Percentiles rank a stretch among this genome's conserved stretches.
Conservation (phyloP, 2,329 filamentous ascomycete genomes). For the Lachnellula suecica region DNA sequence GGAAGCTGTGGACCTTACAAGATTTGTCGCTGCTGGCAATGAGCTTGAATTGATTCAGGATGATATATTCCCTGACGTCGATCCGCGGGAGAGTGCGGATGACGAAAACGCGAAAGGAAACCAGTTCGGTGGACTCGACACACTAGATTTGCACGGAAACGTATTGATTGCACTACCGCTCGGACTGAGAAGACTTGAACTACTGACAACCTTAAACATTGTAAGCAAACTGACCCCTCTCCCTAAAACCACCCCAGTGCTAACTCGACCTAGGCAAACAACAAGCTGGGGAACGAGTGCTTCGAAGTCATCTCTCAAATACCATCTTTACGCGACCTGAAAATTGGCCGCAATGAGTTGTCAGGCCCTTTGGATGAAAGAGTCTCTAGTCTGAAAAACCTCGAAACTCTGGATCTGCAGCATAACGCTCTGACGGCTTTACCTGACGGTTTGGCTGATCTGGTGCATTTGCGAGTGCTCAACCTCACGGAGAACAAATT, state of each 20-base stretch:
- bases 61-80: conserved; percentile 73
- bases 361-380: conserved; percentile 64
- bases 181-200: conserved; percentile 70
- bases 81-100: conserved; percentile 52
- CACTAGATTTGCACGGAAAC: conserved; percentile 85
- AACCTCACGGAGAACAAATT: conserved; percentile 82
- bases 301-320: conserved; percentile 76
- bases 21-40: conserved; percentile 86
- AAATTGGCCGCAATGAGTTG: conserved; percentile 75
- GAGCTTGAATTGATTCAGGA: conserved; percentile 76
- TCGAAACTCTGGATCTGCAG: conserved; percentile 81
- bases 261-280: conserved; percentile 63
- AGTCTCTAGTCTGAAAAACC: conserved; percentile 62
- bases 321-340: conserved; percentile 71
- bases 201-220: conserved; percentile 80
- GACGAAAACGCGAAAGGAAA: conserved; percentile 67
- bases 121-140: conserved; percentile 80
- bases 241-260: too few relatives aligned
- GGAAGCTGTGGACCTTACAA: conserved; percentile 83
- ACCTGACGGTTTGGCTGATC: conserved; percentile 63
- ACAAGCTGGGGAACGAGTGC: conserved; percentile 71
- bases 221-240: conserved; percentile 49
- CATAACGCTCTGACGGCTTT: conserved; percentile 75
- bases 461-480: conserved; percentile 70
- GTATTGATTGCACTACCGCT: conserved; percentile 68